Conservation (phyloP, 2,329 filamentous ascomycete genomes). For the Dactylellina sp. region DNA sequence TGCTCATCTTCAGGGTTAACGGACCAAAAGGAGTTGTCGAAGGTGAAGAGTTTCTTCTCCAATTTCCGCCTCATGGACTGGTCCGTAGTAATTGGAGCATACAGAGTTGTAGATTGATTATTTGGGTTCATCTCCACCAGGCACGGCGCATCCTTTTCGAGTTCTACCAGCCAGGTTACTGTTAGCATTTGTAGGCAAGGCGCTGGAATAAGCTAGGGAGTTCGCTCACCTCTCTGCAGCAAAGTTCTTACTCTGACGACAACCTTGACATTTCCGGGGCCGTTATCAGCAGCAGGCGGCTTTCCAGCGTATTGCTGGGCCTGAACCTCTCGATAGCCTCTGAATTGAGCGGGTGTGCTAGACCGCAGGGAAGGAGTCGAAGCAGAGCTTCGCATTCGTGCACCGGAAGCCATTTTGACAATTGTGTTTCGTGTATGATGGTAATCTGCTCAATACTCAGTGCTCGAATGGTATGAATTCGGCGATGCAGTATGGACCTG, state of each 20-base stretch:
- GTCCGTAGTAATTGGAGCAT: constrained; percentile 72
- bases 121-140: constrained; percentile 90
- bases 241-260: constrained; percentile 85
- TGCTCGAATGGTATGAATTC: constrained; percentile 23
- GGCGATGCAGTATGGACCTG: background rate
- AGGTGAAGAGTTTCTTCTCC: constrained; percentile 92
- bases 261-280: constrained; percentile 82
- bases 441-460: constrained; percentile 4
- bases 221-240: constrained; percentile 76
- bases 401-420: constrained; percentile 56
- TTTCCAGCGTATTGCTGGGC: constrained; percentile 61
- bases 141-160: constrained; percentile 82
- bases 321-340: constrained; percentile 43
- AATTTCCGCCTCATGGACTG: constrained; percentile 75
- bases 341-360: constrained; percentile 62
- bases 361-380: constrained; percentile 83
- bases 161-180: constrained; percentile 70
- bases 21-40: constrained; percentile 99
- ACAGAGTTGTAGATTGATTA: constrained; percentile 84
- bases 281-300: constrained; percentile 68
- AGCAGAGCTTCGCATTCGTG: constrained; percentile 72
- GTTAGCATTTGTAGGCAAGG: constrained; percentile 54
- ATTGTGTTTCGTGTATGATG: constrained; percentile 3
- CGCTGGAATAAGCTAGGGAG: constrained; percentile 15
- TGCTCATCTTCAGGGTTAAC: constrained; percentile 81